These are phyloP conservation scores for Mycena sp. DNA, from an alignment of 1,284 basidiomycete species.

Conservation along the genomic window DNA sequence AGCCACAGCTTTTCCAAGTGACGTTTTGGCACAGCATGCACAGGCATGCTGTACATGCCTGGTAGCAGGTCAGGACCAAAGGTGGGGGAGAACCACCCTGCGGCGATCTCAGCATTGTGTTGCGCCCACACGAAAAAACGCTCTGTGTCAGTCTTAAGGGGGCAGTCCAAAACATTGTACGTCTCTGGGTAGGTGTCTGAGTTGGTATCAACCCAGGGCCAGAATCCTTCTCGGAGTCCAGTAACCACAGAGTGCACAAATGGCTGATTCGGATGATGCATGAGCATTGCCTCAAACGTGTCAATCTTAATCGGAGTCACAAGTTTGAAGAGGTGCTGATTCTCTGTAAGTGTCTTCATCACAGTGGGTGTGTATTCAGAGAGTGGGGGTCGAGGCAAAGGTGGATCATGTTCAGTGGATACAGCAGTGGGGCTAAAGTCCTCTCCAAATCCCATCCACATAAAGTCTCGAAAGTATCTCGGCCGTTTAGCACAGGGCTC, in stretches of 20 bases:
- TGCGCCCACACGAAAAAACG: conserved; percentile 42
- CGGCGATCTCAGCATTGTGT: conserved; percentile 42
- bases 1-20: conserved; percentile 46
- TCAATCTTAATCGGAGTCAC: no score
- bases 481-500: no score
- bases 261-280: no score
- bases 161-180: no score
- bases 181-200: conserved; percentile 31
- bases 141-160: conserved; percentile 19
- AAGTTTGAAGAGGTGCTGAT: conserved; percentile 46
- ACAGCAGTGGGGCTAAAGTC: conserved; percentile 15
- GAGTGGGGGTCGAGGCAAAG: conserved; percentile 29
- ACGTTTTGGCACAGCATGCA: conserved; percentile 52
- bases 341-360: conserved; percentile 28
- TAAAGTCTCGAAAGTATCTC: conserved; percentile 26
- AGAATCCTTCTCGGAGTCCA: conserved; percentile 49
- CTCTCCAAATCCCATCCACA: conserved; percentile 17
- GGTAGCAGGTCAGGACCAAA: conserved; percentile 50
- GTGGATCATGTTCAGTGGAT: conserved; percentile 31
- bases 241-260: no score
- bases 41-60: conserved; percentile 56
- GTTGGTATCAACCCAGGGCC: conserved; percentile 49
- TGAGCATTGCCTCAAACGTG: no score
- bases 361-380: conserved; percentile 28
- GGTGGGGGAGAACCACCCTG: conserved; percentile 45